A percentile compares a stretch with the other conserved stretches of the same genome.
phyloP scores from a whole-genome alignment of 2,329 filamentous ascomycete genomes.

The Leptographium flavum region DNA sequence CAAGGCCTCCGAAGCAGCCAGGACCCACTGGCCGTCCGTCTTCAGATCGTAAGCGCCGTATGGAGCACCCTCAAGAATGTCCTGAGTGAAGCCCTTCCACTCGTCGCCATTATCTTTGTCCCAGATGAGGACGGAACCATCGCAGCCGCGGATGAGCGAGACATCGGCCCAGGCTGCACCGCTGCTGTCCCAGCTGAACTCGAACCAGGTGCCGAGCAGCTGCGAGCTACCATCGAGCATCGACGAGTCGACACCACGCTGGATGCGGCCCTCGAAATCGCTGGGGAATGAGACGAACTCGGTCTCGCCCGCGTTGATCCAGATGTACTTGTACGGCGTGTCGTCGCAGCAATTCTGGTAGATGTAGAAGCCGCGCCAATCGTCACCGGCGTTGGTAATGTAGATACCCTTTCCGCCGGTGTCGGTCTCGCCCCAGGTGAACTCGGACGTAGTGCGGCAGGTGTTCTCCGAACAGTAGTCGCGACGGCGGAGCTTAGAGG shows the following conservation, averaged over 20 bases:
- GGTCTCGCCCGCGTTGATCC: slow-evolving; percentile 5
- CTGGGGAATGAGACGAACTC: slow-evolving; percentile 3
- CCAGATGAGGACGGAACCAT: slow-evolving; percentile 5
- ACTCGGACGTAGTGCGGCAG: not conserved
- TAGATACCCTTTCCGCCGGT: slow-evolving; percentile 3
- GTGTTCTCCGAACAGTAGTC: not conserved
- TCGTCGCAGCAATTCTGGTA: slow-evolving; percentile 5
- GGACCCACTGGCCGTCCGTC: slow-evolving; percentile 5
- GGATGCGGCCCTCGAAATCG: slow-evolving; percentile 4
- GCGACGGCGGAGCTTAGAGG: not conserved
- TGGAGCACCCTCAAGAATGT: slow-evolving; percentile 4
- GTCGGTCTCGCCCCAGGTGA: slow-evolving; percentile 4
- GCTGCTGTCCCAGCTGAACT: slow-evolving; percentile 4
- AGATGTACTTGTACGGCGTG: slow-evolving; percentile 6
- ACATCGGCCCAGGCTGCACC: slow-evolving; percentile 4
- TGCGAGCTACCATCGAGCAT: slow-evolving; percentile 3
- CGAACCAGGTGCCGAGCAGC: slow-evolving; percentile 3
- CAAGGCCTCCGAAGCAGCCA: slow-evolving; percentile 3
- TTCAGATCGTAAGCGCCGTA: slow-evolving; percentile 3
- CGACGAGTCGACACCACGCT: slow-evolving; percentile 5
- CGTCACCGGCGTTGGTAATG: slow-evolving; percentile 5
- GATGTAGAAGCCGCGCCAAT: slow-evolving; percentile 6
- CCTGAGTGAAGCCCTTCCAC: slow-evolving; percentile 6
- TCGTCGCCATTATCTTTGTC: slow-evolving; percentile 4
- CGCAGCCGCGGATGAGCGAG: slow-evolving; percentile 7